These are phyloP conservation scores for Orbilia brochopaga DNA, from an alignment of 2,329 filamentous ascomycete species.

Conservation along the genomic window DNA sequence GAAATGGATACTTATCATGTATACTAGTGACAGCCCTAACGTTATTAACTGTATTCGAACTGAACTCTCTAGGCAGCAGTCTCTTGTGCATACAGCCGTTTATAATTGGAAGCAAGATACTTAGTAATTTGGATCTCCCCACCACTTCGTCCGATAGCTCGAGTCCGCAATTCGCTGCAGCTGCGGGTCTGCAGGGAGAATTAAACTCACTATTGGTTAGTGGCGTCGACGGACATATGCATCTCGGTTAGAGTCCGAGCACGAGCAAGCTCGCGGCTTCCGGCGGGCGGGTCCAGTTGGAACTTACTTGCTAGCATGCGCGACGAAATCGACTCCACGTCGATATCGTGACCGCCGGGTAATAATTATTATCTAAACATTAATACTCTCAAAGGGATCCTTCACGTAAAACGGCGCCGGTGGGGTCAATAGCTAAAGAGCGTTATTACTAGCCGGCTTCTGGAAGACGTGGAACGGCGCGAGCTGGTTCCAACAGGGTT, in stretches of 20 bases:
- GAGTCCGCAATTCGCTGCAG: background rate
- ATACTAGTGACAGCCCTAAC: too few relatives aligned
- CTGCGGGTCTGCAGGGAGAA: background rate
- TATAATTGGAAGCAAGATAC: too few relatives aligned
- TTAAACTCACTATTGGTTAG: background rate
- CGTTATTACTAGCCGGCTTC: background rate
- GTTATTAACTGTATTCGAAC: too few relatives aligned
- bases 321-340: background rate
- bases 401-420: background rate
- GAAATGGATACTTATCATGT: too few relatives aligned
- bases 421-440: background rate
- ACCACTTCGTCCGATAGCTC: too few relatives aligned
- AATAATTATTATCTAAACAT: background rate
- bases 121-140: too few relatives aligned
- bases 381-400: background rate
- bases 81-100: too few relatives aligned
- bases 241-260: constrained; percentile 1
- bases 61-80: too few relatives aligned
- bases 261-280: background rate
- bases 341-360: background rate
- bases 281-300: background rate
- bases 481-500: too few relatives aligned
- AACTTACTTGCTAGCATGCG: too few relatives aligned
- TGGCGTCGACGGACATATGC: background rate
- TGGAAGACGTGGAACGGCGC: background rate